Conservation (phyloP, 257 asterid genomes). For the Perilla frutescens region DNA sequence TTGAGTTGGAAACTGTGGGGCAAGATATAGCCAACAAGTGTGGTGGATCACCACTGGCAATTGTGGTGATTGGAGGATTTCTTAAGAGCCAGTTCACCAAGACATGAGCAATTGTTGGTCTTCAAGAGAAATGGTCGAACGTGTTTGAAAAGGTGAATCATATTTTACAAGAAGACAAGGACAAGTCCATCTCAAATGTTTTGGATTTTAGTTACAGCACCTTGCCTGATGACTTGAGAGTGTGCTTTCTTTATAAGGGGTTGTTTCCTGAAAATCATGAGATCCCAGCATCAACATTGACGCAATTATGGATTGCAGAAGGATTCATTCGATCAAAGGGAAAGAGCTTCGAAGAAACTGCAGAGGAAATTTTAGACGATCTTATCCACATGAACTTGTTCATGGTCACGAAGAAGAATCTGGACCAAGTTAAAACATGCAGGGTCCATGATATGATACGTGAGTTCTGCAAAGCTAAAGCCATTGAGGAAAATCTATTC, state of each 20-base stretch:
- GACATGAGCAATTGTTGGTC: not conserved
- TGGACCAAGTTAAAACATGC: not conserved
- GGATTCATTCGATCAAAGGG: not conserved
- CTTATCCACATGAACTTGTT: constrained; percentile 1
- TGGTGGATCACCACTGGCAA: not conserved
- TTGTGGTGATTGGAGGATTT: not conserved
- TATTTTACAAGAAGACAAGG: not conserved
- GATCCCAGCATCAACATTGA: too few species aligned
- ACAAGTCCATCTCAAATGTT: not conserved
- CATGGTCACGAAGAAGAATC: not conserved
- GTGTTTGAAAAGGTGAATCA: not conserved
- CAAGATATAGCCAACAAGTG: not conserved
- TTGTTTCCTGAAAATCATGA: too few species aligned
- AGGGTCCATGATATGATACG: not conserved
- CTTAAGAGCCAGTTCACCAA: not conserved
- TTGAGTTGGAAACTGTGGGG: not conserved
- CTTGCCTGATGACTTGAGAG: too few species aligned
- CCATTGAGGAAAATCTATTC: not conserved
- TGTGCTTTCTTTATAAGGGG: too few species aligned
- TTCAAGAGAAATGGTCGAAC: not conserved
- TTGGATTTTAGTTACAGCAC: too few species aligned
- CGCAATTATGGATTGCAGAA: too few species aligned
- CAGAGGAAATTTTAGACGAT: not conserved
- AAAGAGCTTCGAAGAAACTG: not conserved
- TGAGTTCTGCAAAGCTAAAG: constrained; percentile 13